Evolutionary conservation across 306 rosid genomes (phyloP).

Genomic region (Psophocarpus tetragonolobus): DNA sequence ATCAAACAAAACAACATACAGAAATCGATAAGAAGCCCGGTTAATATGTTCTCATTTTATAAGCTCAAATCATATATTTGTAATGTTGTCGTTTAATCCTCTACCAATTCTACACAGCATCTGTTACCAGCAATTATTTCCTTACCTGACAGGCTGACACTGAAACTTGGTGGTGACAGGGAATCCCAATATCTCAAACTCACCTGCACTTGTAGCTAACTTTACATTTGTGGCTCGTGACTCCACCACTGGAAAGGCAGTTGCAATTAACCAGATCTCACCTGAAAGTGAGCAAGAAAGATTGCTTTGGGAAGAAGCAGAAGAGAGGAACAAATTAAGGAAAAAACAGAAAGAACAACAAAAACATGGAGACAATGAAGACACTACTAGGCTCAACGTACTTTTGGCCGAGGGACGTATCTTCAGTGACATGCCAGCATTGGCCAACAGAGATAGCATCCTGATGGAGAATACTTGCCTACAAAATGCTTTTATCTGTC

Average conservation of each 20-base stretch:
- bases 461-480: conserved; percentile 71
- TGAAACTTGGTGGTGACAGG: conserved; percentile 46
- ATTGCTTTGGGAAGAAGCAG: conserved; percentile 81
- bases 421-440: conserved; percentile 82
- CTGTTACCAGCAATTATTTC: conserved; percentile 3
- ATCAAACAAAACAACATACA: background rate
- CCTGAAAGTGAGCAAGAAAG: conserved; percentile 67
- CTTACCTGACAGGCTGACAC: background rate
- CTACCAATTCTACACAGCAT: background rate
- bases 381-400: conserved; percentile 53
- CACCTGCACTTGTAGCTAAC: conserved; percentile 67
- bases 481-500: conserved; percentile 82
- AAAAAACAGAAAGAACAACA: conserved; percentile 49
- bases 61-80: conserved; percentile 14
- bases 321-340: conserved; percentile 64
- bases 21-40: background rate
- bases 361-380: conserved; percentile 42
- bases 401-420: conserved; percentile 77
- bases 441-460: conserved; percentile 87
- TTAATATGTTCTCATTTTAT: conserved; percentile 7
- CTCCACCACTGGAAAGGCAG: conserved; percentile 66
- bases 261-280: conserved; percentile 57
- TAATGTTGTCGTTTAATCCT: background rate
- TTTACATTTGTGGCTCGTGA: conserved; percentile 94
- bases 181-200: conserved; percentile 37